A percentile compares a stretch with the other conserved stretches of the same genome.
phyloP scores from a whole-genome alignment of 768 basidiomycete species.

The Termitomyces sp. region DNA sequence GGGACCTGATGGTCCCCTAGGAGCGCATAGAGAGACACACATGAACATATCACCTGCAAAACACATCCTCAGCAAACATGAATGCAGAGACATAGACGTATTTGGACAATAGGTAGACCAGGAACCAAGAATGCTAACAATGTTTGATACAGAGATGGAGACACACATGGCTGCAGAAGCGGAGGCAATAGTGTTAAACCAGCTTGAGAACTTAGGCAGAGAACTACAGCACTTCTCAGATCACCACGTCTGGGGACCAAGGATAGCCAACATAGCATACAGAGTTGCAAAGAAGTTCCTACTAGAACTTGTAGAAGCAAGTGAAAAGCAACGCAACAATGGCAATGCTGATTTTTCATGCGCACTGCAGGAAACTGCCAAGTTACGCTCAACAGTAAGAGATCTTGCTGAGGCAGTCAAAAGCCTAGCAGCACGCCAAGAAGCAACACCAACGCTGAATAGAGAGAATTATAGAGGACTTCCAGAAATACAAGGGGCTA shows the following conservation, averaged over 20 bases:
- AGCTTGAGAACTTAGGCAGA: not conserved
- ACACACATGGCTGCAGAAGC: not conserved
- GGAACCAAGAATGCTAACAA: not conserved
- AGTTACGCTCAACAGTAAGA: not conserved
- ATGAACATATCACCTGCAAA: not conserved
- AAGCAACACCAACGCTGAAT: too few species aligned
- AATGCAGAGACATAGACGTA: not conserved
- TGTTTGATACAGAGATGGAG: not conserved
- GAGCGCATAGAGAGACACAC: not conserved
- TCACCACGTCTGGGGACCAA: not conserved
- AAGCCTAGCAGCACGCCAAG: not conserved
- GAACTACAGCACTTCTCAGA: not conserved
- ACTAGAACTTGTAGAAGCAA: not conserved
- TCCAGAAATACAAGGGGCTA: not conserved
- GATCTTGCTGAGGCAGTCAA: not conserved
- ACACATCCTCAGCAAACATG: not conserved
- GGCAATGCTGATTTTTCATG: not conserved
- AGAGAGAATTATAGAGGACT: too few species aligned
- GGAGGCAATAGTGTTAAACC: not conserved
- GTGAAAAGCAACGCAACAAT: not conserved
- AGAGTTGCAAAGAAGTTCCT: not conserved
- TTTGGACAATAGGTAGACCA: not conserved
- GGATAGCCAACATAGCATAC: too few species aligned
- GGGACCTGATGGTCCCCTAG: not conserved
- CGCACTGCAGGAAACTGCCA: not conserved